Base-by-base conservation (phyloP, 352 stramenopile genomes). In the Discostella stelligera region DNA sequence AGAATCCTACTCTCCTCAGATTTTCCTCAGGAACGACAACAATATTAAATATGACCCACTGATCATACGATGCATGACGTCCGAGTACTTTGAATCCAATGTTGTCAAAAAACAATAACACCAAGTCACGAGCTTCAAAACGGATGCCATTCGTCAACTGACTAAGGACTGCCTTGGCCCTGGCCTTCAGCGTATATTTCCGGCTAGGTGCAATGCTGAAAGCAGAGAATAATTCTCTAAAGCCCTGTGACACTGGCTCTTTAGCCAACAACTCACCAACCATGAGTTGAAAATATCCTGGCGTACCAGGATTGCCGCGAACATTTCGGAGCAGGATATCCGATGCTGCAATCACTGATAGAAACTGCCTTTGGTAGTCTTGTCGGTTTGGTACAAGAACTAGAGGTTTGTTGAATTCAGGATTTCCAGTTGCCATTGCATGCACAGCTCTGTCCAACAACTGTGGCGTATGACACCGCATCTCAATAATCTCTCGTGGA, bases 21-120 rank as follows among this genome's bases (percentile, higher is more conserved):
- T 60, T 27, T 11, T 62, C 11, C 21, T 71, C 64, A 8, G 21
- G 55, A 14, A 62, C 9, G 30, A 71, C 25, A 20, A 62, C 10
- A 13, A 63, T 30, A 60, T 63, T 63, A n/a, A 62, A 50, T 30
- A 63, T n/a, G 6, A 59, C 62, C 46, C 48, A 71, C 25, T 71
- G 64, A 48, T 71, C 48, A 48, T 71, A 71, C 9, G 41, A 58
- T 18, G 63, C 64, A 6, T 63, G 46, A 27, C 16, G 10, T 3
- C 49, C 64, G n/a, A 71, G 25, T 20, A 50, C 21, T 20, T 63
- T 71, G 27, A 62, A 63, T 13, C 64, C 49, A 8, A 59, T 48
- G 32, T 68, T 68, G 18, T 68, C 37, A n/a, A 68, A 68, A 20
- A 56, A 27, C 16, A 68, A 32, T 11, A 68, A 20, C 11, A 68